Base-by-base conservation (phyloP, 2,329 filamentous ascomycete genomes). In the Trichothecium sympodiale region DNA sequence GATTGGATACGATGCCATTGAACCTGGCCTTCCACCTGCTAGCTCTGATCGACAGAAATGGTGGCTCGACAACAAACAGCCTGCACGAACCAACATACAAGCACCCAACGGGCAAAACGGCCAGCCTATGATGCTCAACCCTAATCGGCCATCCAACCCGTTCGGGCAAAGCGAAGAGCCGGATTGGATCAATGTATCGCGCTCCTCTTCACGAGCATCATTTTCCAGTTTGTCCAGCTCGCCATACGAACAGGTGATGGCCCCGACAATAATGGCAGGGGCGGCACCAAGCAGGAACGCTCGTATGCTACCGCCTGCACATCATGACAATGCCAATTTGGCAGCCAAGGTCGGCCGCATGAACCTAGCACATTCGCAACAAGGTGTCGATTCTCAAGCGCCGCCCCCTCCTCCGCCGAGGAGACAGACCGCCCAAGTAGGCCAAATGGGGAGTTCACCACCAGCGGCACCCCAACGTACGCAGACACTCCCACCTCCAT, bases 1-100 rank as follows among this genome's bases (percentile, higher is more conserved):
- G 13, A 75, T 85, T 30, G 83, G 81, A 1, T 88, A 91, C 53
- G 81, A 91, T 41, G 75, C 84, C 13, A 80, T 94, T 41, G 82
- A 89, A 51, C 82, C 85, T 6, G 85, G 84, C 1, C 66, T 83
- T 10, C 77, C 77, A 4, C 71, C 76, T 20, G 76, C 77, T 10
- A 81, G 76, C 50, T 80, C 77, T 13, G 76, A 80, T 48, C 66
- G 67, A n/a, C 69, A 77, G 42, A 79, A 79, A 53, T 82, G 77
- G 77, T 82, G 77, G 77, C 60, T 80, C 17, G 71, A 81, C 36
- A 75, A 78, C 47, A 77, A 78, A 36, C 74, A 83, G 45, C 80
- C 84, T 36, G 87, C 83, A 10, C 79, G 80, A 43, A 87, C 86
- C 5, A 69, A 71, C 13, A 62, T 93, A 27, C 66, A 70, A 40